Conservation (phyloP, 2,329 filamentous ascomycete species). For the Nemania sp. region DNA sequence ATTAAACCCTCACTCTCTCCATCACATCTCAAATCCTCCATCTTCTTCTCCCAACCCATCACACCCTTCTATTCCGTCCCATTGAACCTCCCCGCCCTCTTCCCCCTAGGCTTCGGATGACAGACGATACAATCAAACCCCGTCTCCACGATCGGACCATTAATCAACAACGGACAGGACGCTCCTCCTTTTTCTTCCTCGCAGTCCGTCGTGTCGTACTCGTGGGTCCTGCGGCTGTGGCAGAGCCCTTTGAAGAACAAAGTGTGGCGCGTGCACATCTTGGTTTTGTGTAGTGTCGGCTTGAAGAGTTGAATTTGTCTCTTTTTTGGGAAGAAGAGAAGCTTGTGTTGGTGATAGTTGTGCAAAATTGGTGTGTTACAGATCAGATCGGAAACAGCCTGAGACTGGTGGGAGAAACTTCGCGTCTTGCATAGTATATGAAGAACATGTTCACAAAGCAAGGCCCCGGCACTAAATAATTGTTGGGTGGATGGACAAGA, state of each 20-base stretch:
- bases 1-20: no score
- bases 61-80: no score
- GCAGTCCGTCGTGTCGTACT: constrained; percentile 12
- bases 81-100: not conserved
- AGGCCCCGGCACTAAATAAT: not conserved
- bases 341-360: no score
- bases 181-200: not conserved
- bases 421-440: not conserved
- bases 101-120: constrained; percentile 3
- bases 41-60: no score
- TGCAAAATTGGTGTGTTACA: not conserved
- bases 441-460: not conserved
- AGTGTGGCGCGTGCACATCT: constrained; percentile 13
- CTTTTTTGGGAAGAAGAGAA: no score
- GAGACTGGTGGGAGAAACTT: not conserved
- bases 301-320: not conserved
- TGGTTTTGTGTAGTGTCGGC: not conserved
- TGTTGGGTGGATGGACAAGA: no score
- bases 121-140: constrained; percentile 14
- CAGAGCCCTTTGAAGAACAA: constrained; percentile 17
- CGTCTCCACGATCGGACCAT: constrained; percentile 9
- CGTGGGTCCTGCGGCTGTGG: constrained; percentile 12
- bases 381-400: not conserved
- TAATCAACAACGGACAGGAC: not conserved
- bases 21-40: no score